Evolutionary conservation across 257 asterid species (phyloP), one percentile per base, ranked within the genome.

Genomic region (Jacaranda mimosifolia): DNA sequence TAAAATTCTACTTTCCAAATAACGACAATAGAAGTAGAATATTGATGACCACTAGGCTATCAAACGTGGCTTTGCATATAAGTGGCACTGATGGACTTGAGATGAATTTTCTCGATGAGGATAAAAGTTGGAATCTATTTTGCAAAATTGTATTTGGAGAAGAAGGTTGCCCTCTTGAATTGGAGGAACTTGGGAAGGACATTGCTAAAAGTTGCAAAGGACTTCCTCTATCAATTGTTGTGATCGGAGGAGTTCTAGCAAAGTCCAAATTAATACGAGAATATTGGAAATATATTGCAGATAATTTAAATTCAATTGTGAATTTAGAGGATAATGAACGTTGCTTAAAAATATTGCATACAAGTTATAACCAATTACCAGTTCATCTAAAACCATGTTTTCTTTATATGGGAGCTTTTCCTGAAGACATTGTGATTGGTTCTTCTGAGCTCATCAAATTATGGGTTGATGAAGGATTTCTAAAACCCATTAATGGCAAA

Each of bases 401-500:
- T 58, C 75, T 79, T 0, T 65, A 72, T 21, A 26, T 65, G 42
- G 84, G 80, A 11, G 42, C 35, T 14, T 74, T 68, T 11, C 55
- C 46, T 0, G 77, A 75, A 43, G 80, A 80, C 4, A 10, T 4
- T 49, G 5, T 13, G 9, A 26, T 74, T 0, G 12, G 2, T 40
- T 15, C 17, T 0, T 49, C 73, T 4, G 1, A 4, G 21, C 84
- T 80, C 57, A 52, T 74, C 26, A 60, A 39, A 5, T n/a, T 68
- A n/a, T 80, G 76, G 73, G 68, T 59, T 21, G 66, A 77, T 0
- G 83, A 80, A 52, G 80, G 80, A 26, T 67, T 74, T 80, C 18
- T 80, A 1, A 80, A 80, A 15, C 72, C 80, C n/a, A 26, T 65
- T 18, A 6, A 8, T 8, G 63, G 73, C 0, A 69, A 68, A 9